phyloP scores from a whole-genome alignment of 148 eudicot genomes.

The Rhododendron vialii region DNA sequence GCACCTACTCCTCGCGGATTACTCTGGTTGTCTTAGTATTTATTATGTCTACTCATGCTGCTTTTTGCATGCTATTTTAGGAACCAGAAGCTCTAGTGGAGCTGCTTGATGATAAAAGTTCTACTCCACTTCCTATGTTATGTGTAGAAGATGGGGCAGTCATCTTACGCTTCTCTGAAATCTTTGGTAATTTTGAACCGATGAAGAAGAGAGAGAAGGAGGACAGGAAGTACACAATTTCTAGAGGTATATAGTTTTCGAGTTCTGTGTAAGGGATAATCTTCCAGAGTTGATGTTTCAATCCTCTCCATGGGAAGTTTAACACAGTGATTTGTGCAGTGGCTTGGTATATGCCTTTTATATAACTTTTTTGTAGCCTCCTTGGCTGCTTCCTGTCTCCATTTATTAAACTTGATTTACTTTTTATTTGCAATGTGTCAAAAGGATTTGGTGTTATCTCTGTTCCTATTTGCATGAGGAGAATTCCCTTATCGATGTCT shows the following conservation, averaged over 20 bases:
- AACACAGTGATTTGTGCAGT: background rate
- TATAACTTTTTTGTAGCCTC: background rate
- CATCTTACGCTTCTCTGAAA: constrained; percentile 88
- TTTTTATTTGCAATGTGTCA: background rate
- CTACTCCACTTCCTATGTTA: constrained; percentile 62
- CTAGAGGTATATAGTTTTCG: constrained; percentile 48
- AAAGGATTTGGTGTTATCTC: background rate
- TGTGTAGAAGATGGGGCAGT: constrained; percentile 72
- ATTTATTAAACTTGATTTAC: background rate
- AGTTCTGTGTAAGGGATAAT: background rate
- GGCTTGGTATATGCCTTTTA: background rate
- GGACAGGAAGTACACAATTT: constrained; percentile 49
- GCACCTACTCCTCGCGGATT: background rate
- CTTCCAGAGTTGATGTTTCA: constrained; percentile 1
- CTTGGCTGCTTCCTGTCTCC: background rate
- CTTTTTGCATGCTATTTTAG: constrained; percentile 28
- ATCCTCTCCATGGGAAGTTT: background rate
- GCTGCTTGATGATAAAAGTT: constrained; percentile 26
- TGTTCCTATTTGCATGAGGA: background rate
- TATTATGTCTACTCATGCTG: background rate
- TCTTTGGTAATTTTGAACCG: constrained; percentile 77
- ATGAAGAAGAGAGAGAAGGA: constrained; percentile 52
- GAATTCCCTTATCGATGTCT: background rate
- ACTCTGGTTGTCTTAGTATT: constrained; percentile 6
- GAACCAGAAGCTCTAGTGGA: constrained; percentile 37